A percentile compares a stretch with the other conserved stretches of the same genome.
These are phyloP conservation scores for Draba incana DNA, from an alignment of 345 rosid genomes.

Conservation along the genomic window DNA sequence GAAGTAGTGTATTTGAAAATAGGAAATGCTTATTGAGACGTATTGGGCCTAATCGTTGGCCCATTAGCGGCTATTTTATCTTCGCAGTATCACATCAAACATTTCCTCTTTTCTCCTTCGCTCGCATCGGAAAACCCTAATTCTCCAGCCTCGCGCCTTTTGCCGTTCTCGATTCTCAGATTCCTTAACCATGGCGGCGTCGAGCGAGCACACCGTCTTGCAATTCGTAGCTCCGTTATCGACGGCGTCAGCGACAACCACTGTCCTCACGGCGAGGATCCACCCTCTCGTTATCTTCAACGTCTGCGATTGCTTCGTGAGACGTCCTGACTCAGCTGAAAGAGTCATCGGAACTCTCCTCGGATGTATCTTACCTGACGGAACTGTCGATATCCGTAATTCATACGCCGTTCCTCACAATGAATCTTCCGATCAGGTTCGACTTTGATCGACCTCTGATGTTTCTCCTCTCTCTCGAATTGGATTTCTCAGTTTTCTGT, in stretches of 20 bases:
- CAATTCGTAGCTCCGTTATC: constrained; percentile 59
- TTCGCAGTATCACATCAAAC: neutral
- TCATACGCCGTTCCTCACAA: constrained; percentile 98
- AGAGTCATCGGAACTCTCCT: constrained; percentile 97
- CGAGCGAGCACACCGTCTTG: constrained; percentile 67
- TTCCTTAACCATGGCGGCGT: constrained; percentile 64
- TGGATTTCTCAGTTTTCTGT: neutral
- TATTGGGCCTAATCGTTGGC: constrained; percentile 33
- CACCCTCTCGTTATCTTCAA: constrained; percentile 92
- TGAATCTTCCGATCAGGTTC: constrained; percentile 86
- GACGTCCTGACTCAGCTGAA: constrained; percentile 93
- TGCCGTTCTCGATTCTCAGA: constrained; percentile 16
- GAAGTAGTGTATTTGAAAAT: neutral
- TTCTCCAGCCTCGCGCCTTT: constrained; percentile 29
- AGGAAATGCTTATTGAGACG: neutral
- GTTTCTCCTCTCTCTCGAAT: neutral
- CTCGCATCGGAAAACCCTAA: constrained; percentile 43
- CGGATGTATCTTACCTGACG: constrained; percentile 82
- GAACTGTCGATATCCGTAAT: constrained; percentile 91
- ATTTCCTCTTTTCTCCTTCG: neutral
- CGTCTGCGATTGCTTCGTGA: constrained; percentile 90
- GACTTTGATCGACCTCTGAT: neutral
- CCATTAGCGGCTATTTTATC: constrained; percentile 13
- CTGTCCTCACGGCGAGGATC: constrained; percentile 62
- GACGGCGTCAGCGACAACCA: constrained; percentile 12